A percentile compares a stretch with the other conserved stretches of the same genome.
Evolutionary conservation across 768 basidiomycete genomes (phyloP).

Genomic region (Leccinum subgranulosum): DNA sequence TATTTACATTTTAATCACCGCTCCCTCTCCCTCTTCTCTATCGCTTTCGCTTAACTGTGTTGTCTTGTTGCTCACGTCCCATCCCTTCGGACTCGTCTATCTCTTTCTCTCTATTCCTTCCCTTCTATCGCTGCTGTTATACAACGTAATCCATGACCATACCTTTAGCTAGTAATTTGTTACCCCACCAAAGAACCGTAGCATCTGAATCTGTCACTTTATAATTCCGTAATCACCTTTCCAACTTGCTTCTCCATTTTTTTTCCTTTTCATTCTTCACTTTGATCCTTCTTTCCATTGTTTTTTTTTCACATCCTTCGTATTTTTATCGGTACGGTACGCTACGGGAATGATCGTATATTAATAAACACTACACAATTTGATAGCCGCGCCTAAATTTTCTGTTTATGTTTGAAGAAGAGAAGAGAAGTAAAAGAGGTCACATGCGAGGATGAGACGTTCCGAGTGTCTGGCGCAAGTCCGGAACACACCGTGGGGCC

Average conservation of each 20-base stretch:
- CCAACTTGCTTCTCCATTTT: background rate
- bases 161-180: background rate
- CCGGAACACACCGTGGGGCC: too few relatives aligned
- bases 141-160: background rate
- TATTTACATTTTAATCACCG: constrained; percentile 19
- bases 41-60: constrained; percentile 22
- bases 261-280: background rate
- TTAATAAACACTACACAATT: background rate
- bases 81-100: background rate
- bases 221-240: background rate
- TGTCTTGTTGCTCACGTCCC: constrained; percentile 14
- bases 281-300: background rate
- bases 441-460: background rate
- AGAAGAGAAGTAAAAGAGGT: background rate
- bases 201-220: background rate
- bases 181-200: background rate
- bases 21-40: background rate
- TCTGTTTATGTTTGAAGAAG: background rate
- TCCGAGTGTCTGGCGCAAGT: background rate
- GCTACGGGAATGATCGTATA: background rate
- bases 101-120: background rate
- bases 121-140: background rate
- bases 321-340: background rate
- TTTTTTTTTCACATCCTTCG: background rate
- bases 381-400: background rate